Base-by-base conservation (phyloP, 1,284 basidiomycete genomes). In the Rhodotorula glutinis region DNA sequence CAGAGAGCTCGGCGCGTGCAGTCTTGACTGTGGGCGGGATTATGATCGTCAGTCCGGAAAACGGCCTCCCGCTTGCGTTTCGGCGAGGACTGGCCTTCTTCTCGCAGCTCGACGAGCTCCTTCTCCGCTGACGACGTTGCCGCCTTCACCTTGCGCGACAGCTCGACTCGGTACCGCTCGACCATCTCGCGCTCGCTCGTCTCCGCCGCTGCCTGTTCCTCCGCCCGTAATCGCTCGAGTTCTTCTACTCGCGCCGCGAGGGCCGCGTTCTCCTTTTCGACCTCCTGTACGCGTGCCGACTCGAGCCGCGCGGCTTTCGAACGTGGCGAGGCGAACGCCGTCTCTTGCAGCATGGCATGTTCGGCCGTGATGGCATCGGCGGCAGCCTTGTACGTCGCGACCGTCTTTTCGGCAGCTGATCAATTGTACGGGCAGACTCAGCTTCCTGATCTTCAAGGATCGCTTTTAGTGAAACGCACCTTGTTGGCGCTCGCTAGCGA, bases 311-410 rank as follows among this genome's bases (percentile, higher is more conserved):
- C 60, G 19, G 62, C 63, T 44, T 66, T 67, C 30, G 59, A 30
- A 10, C 57, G 58, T 10, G 68, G 63, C 1, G 62, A 63, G 40
- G 68, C 53, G 47, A 53, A 60, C 1, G 69, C 60, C n/a, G 62
- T 53, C 1, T 54, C 43, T 38, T 67, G 66, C 1, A 70, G 46
- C 11, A 57, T n/a, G 33, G 56, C n/a, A 33, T 66, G 33, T 27
- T 73, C 72, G 30, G 53, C 3, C 9, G 56, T 49, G 13, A 73
- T 54, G 3, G 49, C 43, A 55, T 71, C 69, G 47, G 54, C 55
- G 51, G 71, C 72, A 53, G 59, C n/a, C 49, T 73, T 73, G 65
- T 71, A 73, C 21, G 57, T 44, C 8, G 59, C 40, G 51, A 73
- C 66, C 38, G 60, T 73, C n/a, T 58, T 53, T 25, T 46, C 33